Percentiles rank a stretch among this genome's conserved stretches.
Evolutionary conservation across 495 filamentous ascomycete genomes (phyloP).

Genomic region (Talaromyces nanjingensis): DNA sequence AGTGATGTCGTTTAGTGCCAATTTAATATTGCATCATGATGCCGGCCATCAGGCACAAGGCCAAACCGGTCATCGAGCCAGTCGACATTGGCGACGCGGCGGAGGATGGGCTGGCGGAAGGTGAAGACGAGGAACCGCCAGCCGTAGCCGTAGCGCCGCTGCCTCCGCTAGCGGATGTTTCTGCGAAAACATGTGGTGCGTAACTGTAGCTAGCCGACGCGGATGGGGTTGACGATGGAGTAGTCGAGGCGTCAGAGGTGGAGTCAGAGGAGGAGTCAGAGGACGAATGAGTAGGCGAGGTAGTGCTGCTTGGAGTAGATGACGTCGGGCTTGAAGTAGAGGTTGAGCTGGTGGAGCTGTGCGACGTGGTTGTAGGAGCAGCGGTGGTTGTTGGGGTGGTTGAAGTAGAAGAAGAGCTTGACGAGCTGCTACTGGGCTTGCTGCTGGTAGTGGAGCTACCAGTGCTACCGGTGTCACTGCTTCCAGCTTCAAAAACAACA

Average conservation of each 20-base stretch:
- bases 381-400: conserved; percentile 12
- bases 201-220: conserved; percentile 21
- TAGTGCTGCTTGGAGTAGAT: conserved; percentile 20
- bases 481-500: conserved; percentile 50
- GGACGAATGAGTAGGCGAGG: conserved; percentile 17
- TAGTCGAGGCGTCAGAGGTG: conserved; percentile 12
- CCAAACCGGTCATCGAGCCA: conserved; percentile 21
- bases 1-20: neutral
- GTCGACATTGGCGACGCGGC: conserved; percentile 18
- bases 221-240: conserved; percentile 13
- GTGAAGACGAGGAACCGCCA: conserved; percentile 11
- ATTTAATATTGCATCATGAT: conserved; percentile 20
- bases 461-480: conserved; percentile 12
- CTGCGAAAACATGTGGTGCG: conserved; percentile 26
- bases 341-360: conserved; percentile 15
- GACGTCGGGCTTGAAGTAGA: conserved; percentile 20
- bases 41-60: conserved; percentile 24
- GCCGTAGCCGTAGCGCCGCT: conserved; percentile 10
- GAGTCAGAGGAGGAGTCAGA: conserved; percentile 10
- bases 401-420: conserved; percentile 16
- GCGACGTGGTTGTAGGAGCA: conserved; percentile 13
- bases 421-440: conserved; percentile 17
- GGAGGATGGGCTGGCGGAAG: conserved; percentile 9
- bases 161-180: conserved; percentile 23
- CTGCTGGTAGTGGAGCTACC: conserved; percentile 13